Evolutionary conservation across 805 yeast species (phyloP), one percentile per base, ranked within the genome.

Genomic region (Yarrowia porcina): DNA sequence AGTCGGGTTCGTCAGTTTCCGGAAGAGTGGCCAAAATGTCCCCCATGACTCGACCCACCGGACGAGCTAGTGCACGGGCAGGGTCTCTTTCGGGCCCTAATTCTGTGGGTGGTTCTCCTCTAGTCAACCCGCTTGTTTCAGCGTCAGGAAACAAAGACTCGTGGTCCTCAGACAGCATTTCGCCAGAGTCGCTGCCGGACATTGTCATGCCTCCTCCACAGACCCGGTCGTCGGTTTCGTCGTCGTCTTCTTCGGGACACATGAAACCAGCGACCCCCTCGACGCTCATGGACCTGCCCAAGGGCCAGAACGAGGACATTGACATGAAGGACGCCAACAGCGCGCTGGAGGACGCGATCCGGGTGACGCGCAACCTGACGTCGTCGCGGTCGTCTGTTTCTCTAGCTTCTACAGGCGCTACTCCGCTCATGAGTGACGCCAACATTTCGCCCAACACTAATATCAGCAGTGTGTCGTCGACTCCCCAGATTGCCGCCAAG

Each of bases 21-120:
- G 56, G 38, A 6, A 47, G 67, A 13, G 62, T 67, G 15, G 39
- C 66, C 42, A 66, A 66, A 38, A 52, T 64, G 65, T 67, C 68
- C 15, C 69, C 69, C 23, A 50, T 66, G 63, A 52, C 63, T 2
- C 61, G 67, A 1, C 63, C 66, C 23, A 50, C 63, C 20, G 50
- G 52, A 15, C 38, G 61, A 39, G 47, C 61, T 1, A 30, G 39
- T n/a, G 47, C 61, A 1, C 47, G 61, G 15, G 61, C 49, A 11
- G 49, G 61, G 1, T 39, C 49, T 13, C 39, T 41, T 13, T 56
- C 61, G 1, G 59, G 59, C 13, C 42, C 59, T 9, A 52, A 52
- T 18, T 52, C 59, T 1, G 59, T 52, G n/a, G 59, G 59, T 3
- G 59, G 59, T 1, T 56, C 61, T 2, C 61, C 61, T 0, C 20